Evolutionary conservation across 2,329 filamentous ascomycete genomes (phyloP).

Genomic region (Bisporella sp.): DNA sequence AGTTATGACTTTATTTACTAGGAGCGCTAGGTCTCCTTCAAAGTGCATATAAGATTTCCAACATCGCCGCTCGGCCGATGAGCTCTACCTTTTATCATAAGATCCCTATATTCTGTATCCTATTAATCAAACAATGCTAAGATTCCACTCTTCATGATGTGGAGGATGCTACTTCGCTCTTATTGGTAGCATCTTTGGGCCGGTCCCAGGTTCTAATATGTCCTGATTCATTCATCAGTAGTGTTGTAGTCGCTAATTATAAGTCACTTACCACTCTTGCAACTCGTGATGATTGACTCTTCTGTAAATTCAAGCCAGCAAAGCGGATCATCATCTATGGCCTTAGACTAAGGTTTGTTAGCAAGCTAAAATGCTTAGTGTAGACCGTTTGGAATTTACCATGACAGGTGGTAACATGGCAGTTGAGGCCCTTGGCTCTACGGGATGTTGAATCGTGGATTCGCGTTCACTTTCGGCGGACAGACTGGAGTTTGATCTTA

Average conservation of each 20-base stretch:
- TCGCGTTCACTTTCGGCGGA: conserved; percentile 48
- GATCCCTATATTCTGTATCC: too few species aligned
- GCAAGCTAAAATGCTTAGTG: conserved; percentile 9
- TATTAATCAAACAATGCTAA: too few species aligned
- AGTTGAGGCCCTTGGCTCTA: conserved; percentile 77
- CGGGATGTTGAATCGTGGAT: conserved; percentile 63
- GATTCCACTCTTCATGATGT: background rate
- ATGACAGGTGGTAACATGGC: conserved; percentile 87
- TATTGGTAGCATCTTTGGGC: conserved; percentile 13
- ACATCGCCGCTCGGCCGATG: too few species aligned
- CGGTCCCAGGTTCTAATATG: conserved; percentile 23
- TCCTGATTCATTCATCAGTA: conserved; percentile 8
- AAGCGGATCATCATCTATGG: conserved; percentile 77
- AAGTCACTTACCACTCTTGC: conserved; percentile 69
- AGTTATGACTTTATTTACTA: too few species aligned
- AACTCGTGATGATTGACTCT: conserved; percentile 86
- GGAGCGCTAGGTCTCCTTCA: too few species aligned
- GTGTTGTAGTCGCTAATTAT: background rate
- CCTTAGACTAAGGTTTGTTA: conserved; percentile 56
- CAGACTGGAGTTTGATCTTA: conserved; percentile 65
- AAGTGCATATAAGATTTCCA: too few species aligned
- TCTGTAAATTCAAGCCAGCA: conserved; percentile 93
- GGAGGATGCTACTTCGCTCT: conserved; percentile 6
- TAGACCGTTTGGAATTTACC: conserved; percentile 40
- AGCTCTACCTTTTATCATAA: too few species aligned